Evolutionary conservation across 305 asterid species (phyloP).

Genomic region (Fraxinus dipetala): DNA sequence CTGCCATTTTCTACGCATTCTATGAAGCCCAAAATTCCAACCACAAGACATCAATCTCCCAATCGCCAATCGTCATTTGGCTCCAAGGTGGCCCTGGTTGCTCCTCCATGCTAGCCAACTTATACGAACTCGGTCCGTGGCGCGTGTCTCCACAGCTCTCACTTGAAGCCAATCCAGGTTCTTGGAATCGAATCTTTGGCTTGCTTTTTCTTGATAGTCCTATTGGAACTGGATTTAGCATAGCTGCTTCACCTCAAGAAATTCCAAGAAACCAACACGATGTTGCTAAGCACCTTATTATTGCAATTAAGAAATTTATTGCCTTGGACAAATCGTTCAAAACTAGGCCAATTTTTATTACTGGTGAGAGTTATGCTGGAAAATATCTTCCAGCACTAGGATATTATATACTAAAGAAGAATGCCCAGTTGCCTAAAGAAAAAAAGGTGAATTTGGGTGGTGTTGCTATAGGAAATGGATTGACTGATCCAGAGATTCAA

Average conservation of each 20-base stretch:
- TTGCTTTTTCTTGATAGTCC: conserved; percentile 49
- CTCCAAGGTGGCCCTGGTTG: conserved; percentile 59
- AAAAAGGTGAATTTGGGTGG: conserved; percentile 32
- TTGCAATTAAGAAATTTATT: conserved; percentile 33
- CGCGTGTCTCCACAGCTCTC: conserved; percentile 26
- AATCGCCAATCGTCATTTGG: conserved; percentile 45
- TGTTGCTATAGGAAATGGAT: conserved; percentile 46
- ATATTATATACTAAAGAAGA: conserved; percentile 32
- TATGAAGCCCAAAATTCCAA: conserved; percentile 37
- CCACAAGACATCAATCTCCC: conserved; percentile 19
- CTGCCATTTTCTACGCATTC: conserved; percentile 46
- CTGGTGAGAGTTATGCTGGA: conserved; percentile 53
- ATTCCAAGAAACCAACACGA: conserved; percentile 44
- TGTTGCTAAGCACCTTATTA: conserved; percentile 39
- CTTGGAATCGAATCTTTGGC: conserved; percentile 47
- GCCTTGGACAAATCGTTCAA: conserved; percentile 26
- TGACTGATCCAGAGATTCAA: conserved; percentile 47
- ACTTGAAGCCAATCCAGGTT: conserved; percentile 30
- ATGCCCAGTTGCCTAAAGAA: conserved; percentile 26
- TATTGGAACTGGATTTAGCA: conserved; percentile 46
- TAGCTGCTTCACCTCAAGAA: conserved; percentile 36
- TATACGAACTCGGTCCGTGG: conserved; percentile 53
- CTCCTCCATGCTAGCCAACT: conserved; percentile 49
- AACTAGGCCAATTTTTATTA: conserved; percentile 34
- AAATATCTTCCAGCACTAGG: conserved; percentile 47